Evolutionary conservation across 805 yeast species (phyloP).

Genomic region (Debaryomyces castellii): DNA sequence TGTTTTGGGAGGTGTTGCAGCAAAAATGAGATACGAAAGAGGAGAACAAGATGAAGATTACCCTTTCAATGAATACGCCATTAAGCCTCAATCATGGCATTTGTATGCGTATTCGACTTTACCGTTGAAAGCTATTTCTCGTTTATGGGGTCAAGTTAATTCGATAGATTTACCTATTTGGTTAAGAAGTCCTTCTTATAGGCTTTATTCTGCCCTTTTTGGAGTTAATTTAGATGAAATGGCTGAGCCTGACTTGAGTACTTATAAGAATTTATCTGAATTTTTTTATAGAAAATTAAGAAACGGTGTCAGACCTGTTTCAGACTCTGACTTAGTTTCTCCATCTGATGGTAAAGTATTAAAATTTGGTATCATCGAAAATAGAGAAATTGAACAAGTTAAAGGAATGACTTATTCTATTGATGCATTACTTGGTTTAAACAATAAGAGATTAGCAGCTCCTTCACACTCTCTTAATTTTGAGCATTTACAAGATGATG

Average conservation of each 20-base stretch:
- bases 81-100: conserved; percentile 81
- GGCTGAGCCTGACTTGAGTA: conserved; percentile 72
- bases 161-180: conserved; percentile 81
- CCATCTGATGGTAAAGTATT: conserved; percentile 94
- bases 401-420: conserved; percentile 93
- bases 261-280: conserved; percentile 80
- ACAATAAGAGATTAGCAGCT: conserved; percentile 49
- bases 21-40: conserved; percentile 40
- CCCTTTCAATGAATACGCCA: conserved; percentile 36
- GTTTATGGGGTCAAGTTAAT: conserved; percentile 94
- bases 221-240: conserved; percentile 91
- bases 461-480: conserved; percentile 52
- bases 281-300: conserved; percentile 83
- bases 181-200: conserved; percentile 81
- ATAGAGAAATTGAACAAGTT: conserved; percentile 93
- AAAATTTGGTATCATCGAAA: conserved; percentile 75
- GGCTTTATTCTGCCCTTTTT: conserved; percentile 72
- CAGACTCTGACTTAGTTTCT: conserved; percentile 66
- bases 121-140: conserved; percentile 86
- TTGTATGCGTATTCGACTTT: conserved; percentile 85
- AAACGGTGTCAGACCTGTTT: conserved; percentile 77
- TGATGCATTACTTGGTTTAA: conserved; percentile 79
- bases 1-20: conserved; percentile 54
- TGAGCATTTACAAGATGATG: conserved; percentile 39
- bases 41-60: conserved; percentile 30